A percentile compares a stretch with the other conserved stretches of the same genome.
These are phyloP conservation scores for Taphrina communis DNA, from an alignment of 1,139 yeast genomes.

Conservation along the genomic window DNA sequence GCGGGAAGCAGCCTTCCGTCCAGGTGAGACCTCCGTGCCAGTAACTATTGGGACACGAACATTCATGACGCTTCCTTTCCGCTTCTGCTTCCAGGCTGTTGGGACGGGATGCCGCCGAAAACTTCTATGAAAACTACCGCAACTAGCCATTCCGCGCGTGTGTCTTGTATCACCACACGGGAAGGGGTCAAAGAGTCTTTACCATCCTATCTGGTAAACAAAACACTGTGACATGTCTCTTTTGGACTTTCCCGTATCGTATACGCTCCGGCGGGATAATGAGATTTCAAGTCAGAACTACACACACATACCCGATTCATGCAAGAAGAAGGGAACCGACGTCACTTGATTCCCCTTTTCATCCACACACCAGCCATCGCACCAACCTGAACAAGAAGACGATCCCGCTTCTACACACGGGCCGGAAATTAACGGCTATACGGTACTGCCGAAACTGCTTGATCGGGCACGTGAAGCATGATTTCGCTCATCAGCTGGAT, in stretches of 20 bases:
- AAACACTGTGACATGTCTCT: conserved; percentile 6
- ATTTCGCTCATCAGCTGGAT: too few species aligned
- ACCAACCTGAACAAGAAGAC: not conserved
- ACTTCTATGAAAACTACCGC: conserved; percentile 9
- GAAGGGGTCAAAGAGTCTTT: not conserved
- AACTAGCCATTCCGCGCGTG: not conserved
- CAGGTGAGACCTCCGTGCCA: conserved; percentile 2
- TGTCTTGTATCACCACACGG: not conserved
- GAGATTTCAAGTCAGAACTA: not conserved
- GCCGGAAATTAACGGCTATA: not conserved
- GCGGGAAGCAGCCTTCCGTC: conserved; percentile 15
- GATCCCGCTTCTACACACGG: not conserved
- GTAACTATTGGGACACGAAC: not conserved
- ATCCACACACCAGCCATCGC: conserved; percentile 2
- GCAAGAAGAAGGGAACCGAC: not conserved
- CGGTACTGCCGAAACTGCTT: not conserved
- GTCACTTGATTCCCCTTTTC: not conserved
- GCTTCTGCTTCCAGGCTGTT: conserved; percentile 12
- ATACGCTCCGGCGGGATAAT: not conserved
- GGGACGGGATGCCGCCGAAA: conserved; percentile 3
- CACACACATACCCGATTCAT: too few species aligned
- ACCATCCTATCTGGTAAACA: not conserved
- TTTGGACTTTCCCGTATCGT: not conserved
- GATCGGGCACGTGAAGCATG: too few species aligned
- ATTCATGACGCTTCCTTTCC: conserved; percentile 11